Base-by-base conservation (phyloP, 495 filamentous ascomycete genomes). In the Penicillium odoratum region DNA sequence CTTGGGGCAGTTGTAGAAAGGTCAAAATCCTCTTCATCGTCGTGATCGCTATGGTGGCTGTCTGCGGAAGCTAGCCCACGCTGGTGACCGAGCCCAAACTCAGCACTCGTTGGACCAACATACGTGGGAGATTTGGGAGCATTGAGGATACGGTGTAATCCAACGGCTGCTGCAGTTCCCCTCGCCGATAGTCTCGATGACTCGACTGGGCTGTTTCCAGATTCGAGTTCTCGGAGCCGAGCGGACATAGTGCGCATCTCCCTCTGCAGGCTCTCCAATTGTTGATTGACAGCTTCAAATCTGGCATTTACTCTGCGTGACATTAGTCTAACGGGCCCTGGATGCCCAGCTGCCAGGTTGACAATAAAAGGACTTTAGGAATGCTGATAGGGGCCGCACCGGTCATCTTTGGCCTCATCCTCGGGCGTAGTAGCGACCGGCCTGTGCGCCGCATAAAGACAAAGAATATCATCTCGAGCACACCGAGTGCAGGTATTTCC, bases 401-500 rank as follows among this genome's bases (percentile, higher is more conserved):
- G 48, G n/a, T 64, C 63, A 62, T 73, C 56, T 31, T 65, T 60
- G 1, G 46, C 34, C 8, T 62, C 63, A 1, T 28, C 48, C 31
- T 56, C 59, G 13, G 58, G 57, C 9, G 49, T 16, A 40, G 56
- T 49, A 8, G 21, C 55, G 2, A 28, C 25, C 16, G 63, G 38
- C 7, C 56, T 55, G 54, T 59, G 62, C 0, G 62, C 50, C 10
- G 74, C 55, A 66, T 92, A 96, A 64, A 88, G 78, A 56, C 93
- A 85, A 26, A 79, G 80, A 54, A 91, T 80, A 57, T 90, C 53
- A 28, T 75, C 64, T 7, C 69, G 89, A 56, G 84, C 84, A 70
- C 92, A 96, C 59, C 91, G 82, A 51, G 86, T 83, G 64, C 92
- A 96, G 2, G 87, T 85, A 1, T 74, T 79, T 57, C 91, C 83